phyloP scores from a whole-genome alignment of 345 rosid genomes.

The Eucalyptus camaldulensis region DNA sequence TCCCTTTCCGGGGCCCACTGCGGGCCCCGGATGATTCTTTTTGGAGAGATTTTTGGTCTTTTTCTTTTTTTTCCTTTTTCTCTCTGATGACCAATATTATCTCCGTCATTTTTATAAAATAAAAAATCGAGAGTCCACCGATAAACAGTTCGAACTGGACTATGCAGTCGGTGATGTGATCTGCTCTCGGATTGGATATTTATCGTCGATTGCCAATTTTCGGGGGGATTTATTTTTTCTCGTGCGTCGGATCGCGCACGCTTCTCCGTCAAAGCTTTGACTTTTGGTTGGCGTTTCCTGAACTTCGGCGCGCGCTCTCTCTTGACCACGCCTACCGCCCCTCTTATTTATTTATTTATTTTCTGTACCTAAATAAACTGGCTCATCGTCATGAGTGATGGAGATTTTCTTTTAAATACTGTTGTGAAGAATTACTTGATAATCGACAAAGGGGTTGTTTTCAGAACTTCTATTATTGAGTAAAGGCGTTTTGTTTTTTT shows the following conservation, averaged over 20 bases:
- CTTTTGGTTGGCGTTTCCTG: neutral
- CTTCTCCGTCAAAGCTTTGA: neutral
- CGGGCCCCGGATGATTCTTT: neutral
- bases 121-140: neutral
- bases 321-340: neutral
- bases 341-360: accelerated
- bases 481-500: neutral
- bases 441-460: neutral
- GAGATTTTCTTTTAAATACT: neutral
- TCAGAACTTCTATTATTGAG: neutral
- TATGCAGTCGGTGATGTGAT: neutral
- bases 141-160: neutral
- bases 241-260: neutral
- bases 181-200: neutral
- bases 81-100: neutral
- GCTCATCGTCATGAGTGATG: neutral
- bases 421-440: neutral
- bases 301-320: neutral
- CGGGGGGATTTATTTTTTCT: neutral
- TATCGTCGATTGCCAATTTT: neutral
- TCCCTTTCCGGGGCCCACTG: neutral
- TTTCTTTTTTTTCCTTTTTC: neutral
- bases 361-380: neutral
- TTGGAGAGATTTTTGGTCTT: neutral
- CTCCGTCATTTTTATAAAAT: neutral